phyloP scores from a whole-genome alignment of 2,329 filamentous ascomycete species.

The Xylaria polymorpha region DNA sequence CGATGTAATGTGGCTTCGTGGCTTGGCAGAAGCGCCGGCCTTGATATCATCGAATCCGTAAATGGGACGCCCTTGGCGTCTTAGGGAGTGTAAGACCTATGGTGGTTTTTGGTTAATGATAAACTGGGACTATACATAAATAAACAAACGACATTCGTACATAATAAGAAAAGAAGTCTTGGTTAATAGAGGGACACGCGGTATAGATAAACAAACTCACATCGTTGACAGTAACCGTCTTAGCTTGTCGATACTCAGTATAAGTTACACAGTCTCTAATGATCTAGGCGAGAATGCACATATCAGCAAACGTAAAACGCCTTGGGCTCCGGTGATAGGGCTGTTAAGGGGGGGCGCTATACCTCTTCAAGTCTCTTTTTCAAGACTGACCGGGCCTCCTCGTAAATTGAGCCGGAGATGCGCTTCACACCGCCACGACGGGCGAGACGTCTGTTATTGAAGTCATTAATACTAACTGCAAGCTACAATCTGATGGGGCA shows the following conservation, averaged over 20 bases:
- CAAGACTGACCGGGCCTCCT: slow-evolving; percentile 66
- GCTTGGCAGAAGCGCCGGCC: not conserved
- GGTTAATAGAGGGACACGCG: not conserved
- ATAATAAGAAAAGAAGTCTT: not conserved
- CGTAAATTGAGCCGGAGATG: slow-evolving; percentile 73
- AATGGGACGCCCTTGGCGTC: slow-evolving; percentile 62
- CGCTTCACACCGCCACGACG: slow-evolving; percentile 82
- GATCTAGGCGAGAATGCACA: slow-evolving; percentile 56
- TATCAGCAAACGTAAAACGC: slow-evolving; percentile 21
- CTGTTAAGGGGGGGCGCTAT: slow-evolving; percentile 41
- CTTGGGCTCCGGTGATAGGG: not conserved
- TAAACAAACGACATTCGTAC: too few relatives aligned
- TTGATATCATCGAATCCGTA: slow-evolving; percentile 66
- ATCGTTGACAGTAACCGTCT: slow-evolving; percentile 72
- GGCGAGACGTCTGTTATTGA: slow-evolving; percentile 70
- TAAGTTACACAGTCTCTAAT: slow-evolving; percentile 62
- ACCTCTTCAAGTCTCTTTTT: slow-evolving; percentile 62
- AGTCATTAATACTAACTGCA: slow-evolving; percentile 18
- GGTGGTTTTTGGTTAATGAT: slow-evolving; percentile 1
- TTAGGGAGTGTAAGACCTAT: slow-evolving; percentile 66
- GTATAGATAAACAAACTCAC: slow-evolving; percentile 55
- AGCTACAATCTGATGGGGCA: not conserved
- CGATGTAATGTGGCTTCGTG: not conserved
- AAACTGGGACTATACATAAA: not conserved
- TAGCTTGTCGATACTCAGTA: slow-evolving; percentile 65